Conservation (phyloP, 2,329 filamentous ascomycete genomes). For the Dendryphion nanum region DNA sequence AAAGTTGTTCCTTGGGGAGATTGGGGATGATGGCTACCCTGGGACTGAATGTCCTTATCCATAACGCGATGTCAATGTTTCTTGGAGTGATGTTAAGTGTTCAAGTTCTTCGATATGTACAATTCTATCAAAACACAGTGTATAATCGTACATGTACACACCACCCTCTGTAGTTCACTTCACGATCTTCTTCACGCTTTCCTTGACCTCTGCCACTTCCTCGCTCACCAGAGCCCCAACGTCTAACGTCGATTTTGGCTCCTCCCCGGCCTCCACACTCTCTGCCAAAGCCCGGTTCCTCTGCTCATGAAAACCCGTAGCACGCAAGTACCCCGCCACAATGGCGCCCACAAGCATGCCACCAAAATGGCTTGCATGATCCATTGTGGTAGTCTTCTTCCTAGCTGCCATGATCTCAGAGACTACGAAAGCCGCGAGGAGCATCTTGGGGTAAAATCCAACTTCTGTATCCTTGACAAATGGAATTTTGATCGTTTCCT, state of each 20-base stretch:
- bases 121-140: too few species aligned
- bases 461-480: slow-evolving; percentile 26
- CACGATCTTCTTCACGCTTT: not conserved
- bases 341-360: slow-evolving; percentile 26
- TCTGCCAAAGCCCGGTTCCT: slow-evolving; percentile 1
- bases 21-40: too few species aligned
- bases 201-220: not conserved
- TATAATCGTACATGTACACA: too few species aligned
- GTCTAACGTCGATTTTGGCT: not conserved
- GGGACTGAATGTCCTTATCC: too few species aligned
- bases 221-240: not conserved
- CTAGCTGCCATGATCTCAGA: slow-evolving; percentile 23
- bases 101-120: too few species aligned
- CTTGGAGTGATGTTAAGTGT: too few species aligned
- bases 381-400: slow-evolving; percentile 14
- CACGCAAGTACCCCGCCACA: slow-evolving; percentile 26
- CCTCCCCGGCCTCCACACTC: not conserved
- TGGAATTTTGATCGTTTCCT: slow-evolving; percentile 31
- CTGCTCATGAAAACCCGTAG: slow-evolving; percentile 21
- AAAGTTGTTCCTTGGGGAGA: too few species aligned
- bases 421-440: slow-evolving; percentile 24
- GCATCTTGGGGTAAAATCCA: slow-evolving; percentile 28
- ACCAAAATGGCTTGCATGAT: slow-evolving; percentile 39
- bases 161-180: not conserved
- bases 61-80: too few species aligned